Conservation (phyloP, 257 asterid species). For the Fraxinus anomala region DNA sequence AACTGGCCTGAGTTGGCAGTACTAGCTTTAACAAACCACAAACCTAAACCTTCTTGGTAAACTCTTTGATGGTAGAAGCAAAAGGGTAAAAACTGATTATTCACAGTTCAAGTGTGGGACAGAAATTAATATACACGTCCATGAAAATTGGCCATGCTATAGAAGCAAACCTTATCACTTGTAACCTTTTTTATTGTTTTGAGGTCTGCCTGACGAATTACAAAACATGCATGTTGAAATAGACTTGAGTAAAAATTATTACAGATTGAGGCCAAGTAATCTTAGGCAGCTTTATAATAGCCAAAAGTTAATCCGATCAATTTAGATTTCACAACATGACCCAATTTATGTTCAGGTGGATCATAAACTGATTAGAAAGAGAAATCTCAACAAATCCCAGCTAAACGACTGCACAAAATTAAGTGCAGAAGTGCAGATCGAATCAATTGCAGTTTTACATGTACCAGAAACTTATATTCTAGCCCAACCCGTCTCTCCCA, state of each 20-base stretch:
- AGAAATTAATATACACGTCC: background rate
- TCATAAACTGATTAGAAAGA: background rate
- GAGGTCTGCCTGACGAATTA: background rate
- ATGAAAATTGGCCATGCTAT: background rate
- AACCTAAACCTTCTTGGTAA: background rate
- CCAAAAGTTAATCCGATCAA: background rate
- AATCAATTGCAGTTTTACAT: background rate
- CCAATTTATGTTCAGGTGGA: background rate
- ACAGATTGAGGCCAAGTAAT: background rate
- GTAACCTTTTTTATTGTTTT: background rate
- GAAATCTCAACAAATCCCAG: conserved; percentile 1
- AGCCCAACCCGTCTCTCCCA: background rate
- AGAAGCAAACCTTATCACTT: background rate
- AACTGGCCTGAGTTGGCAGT: background rate
- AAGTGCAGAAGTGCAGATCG: background rate
- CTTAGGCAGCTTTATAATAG: background rate
- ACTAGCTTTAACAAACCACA: background rate
- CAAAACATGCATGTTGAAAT: background rate
- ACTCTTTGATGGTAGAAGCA: background rate
- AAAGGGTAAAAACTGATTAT: background rate
- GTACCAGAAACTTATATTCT: background rate
- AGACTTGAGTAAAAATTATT: background rate
- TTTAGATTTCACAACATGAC: background rate
- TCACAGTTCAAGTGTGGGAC: background rate
- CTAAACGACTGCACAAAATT: background rate